Conservation (phyloP, 164 flowering plant genomes). For the Malania oleifera region DNA sequence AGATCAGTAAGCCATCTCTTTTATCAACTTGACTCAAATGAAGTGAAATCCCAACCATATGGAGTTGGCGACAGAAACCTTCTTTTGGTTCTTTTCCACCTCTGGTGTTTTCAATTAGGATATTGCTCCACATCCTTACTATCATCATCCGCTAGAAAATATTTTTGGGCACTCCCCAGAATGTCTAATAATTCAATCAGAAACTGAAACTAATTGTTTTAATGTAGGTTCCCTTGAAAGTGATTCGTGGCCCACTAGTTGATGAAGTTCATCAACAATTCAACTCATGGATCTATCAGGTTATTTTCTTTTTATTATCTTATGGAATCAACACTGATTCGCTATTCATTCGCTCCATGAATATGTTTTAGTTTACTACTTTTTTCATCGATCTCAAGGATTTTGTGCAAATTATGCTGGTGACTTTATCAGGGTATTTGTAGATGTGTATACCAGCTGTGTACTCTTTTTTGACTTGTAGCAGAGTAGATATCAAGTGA, state of each 20-base stretch:
- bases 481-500: too few species aligned
- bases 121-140: neutral
- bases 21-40: neutral
- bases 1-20: constrained; percentile 44
- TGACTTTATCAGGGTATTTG: too few species aligned
- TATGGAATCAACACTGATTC: too few species aligned
- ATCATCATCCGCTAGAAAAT: neutral
- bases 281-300: constrained; percentile 87
- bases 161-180: neutral
- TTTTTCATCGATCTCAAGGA: too few species aligned
- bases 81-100: neutral
- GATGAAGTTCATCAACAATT: constrained; percentile 83
- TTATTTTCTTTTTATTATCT: constrained; percentile 9
- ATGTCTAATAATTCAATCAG: neutral
- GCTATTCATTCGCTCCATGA: too few species aligned
- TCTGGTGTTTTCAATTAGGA: neutral
- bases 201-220: neutral
- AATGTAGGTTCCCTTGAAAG: constrained; percentile 54
- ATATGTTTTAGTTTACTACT: too few species aligned
- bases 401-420: too few species aligned
- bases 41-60: too few species aligned
- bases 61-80: neutral
- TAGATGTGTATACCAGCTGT: too few species aligned
- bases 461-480: too few species aligned
- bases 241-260: constrained; percentile 64